Base-by-base conservation (phyloP, 306 rosid species). In the Vachellia collinsii region DNA sequence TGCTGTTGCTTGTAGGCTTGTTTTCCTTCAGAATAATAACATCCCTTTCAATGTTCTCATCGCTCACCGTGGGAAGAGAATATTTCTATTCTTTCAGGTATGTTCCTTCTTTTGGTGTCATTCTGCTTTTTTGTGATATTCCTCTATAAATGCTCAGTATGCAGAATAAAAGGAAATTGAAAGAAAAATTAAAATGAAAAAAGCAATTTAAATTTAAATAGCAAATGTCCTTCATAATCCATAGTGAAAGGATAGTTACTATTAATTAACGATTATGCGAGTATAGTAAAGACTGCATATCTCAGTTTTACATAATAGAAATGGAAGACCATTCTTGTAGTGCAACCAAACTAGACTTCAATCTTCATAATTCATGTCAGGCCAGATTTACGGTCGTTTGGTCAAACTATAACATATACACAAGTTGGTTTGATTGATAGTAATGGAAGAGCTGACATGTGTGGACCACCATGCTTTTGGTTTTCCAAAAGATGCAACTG, bases 41-140 rank as follows among this genome's bases (percentile, higher is more conserved):
- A 82, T 90, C 67, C 93, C 97, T 51, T 87, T 86, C 89, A 92
- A 92, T 79, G 88, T 90, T 79, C 88, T 92, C 70, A 86, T 92
- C 82, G 79, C 94, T n/a, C 91, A 88, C 74, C 86, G 77, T 81
- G 97, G 94, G 61, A 89, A 79, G 77, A 84, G 87, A 51, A 78
- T 92, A 85, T 92, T 87, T 69, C 70, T 81, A 3, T 75, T 75
- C 46, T 80, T 76, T 56, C 84, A 81, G 84, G 84, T 81, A 39
- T 25, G 37, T 71, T 63, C 23, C 29, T 20, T 79, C 68, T 69
- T 54, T 8, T 9, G 59, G 37, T 16, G 19, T 11, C 5, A 11
- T 17, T 54, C 39, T 78, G 61, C 66, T 44, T 17, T 11, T 29
- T 34, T 76, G 62, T 46, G 61, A 46, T 34, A 44, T 56, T 38